These are phyloP conservation scores for Mycena alexandri DNA, from an alignment of 768 basidiomycete species.

Conservation along the genomic window DNA sequence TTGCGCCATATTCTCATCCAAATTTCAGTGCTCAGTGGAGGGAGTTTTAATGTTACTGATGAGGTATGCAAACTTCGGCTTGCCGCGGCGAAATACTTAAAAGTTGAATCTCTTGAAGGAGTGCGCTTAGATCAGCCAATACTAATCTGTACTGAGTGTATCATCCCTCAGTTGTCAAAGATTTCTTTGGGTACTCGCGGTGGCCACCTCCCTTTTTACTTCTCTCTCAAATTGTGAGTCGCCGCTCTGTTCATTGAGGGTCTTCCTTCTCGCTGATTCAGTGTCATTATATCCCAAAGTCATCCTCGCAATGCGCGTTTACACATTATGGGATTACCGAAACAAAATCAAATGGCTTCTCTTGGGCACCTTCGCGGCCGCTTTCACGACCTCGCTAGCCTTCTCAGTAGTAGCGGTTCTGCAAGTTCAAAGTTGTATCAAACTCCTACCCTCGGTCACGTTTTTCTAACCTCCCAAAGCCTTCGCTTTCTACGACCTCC, in stretches of 20 bases:
- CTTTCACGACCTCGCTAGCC: not conserved
- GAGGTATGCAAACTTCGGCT: not conserved
- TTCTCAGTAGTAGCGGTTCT: conserved; percentile 10
- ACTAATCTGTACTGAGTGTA: too few species aligned
- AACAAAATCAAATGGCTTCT: conserved; percentile 14
- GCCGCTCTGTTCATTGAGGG: too few species aligned
- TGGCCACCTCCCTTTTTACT: conserved; percentile 11
- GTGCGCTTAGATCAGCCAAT: not conserved
- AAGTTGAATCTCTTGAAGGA: not conserved
- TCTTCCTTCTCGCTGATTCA: not conserved
- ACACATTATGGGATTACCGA: conserved; percentile 26
- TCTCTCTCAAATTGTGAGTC: conserved; percentile 21
- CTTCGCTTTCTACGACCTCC: conserved; percentile 2
- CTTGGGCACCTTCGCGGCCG: conserved; percentile 7
- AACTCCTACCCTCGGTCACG: not conserved
- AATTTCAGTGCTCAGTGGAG: conserved; percentile 14
- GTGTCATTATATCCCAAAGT: not conserved
- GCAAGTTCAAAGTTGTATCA: conserved; percentile 12
- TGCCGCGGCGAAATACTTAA: not conserved
- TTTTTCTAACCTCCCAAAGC: not conserved
- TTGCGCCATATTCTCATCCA: not conserved
- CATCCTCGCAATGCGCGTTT: conserved; percentile 19
- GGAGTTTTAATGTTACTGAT: not conserved
- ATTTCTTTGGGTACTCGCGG: conserved; percentile 13
- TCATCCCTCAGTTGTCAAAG: not conserved